These are phyloP conservation scores for Acephala macrosclerotiorum DNA, from an alignment of 2,329 filamentous ascomycete genomes.

Conservation along the genomic window DNA sequence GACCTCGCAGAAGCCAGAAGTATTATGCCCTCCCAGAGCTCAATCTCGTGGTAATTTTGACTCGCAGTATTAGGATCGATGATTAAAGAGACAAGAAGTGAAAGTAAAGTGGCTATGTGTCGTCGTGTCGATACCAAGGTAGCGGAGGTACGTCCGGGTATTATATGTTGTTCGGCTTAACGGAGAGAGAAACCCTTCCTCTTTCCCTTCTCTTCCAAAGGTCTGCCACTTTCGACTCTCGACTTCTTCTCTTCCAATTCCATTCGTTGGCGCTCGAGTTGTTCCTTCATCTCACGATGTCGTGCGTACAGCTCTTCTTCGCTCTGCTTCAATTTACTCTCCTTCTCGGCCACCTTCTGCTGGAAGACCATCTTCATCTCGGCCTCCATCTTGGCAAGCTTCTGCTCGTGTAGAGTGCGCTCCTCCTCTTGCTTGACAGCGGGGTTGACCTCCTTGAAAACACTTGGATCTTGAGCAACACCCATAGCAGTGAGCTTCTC, in stretches of 20 bases:
- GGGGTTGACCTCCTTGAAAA: slow-evolving; percentile 99
- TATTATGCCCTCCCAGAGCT: slow-evolving; percentile 37
- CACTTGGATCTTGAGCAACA: slow-evolving; percentile 96
- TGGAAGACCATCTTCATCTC: slow-evolving; percentile 99
- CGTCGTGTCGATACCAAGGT: slow-evolving; percentile 37
- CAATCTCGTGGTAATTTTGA: slow-evolving; percentile 31
- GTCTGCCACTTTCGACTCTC: slow-evolving; percentile 92
- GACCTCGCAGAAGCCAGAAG: slow-evolving; percentile 43
- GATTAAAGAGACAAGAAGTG: slow-evolving; percentile 46
- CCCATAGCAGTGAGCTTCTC: slow-evolving; percentile 99
- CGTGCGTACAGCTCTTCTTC: slow-evolving; percentile 98
- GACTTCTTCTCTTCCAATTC: slow-evolving; percentile 99
- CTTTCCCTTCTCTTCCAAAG: slow-evolving; percentile 97
- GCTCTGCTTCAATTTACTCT: slow-evolving; percentile 99
- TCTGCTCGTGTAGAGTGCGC: slow-evolving; percentile 97
- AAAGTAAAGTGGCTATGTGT: slow-evolving; percentile 39
- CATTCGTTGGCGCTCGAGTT: slow-evolving; percentile 90
- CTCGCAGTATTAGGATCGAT: slow-evolving; percentile 42
- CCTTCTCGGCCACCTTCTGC: slow-evolving; percentile 99
- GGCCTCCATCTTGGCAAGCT: slow-evolving; percentile 99
- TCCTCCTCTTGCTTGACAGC: slow-evolving; percentile 99
- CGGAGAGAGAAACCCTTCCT: slow-evolving; percentile 99
- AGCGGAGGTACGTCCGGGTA: slow-evolving; percentile 35
- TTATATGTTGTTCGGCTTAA: slow-evolving; percentile 56
- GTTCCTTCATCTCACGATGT: slow-evolving; percentile 99